Evolutionary conservation across 805 yeast genomes (phyloP).

Genomic region (Zygosaccharomyces gambellarensis): DNA sequence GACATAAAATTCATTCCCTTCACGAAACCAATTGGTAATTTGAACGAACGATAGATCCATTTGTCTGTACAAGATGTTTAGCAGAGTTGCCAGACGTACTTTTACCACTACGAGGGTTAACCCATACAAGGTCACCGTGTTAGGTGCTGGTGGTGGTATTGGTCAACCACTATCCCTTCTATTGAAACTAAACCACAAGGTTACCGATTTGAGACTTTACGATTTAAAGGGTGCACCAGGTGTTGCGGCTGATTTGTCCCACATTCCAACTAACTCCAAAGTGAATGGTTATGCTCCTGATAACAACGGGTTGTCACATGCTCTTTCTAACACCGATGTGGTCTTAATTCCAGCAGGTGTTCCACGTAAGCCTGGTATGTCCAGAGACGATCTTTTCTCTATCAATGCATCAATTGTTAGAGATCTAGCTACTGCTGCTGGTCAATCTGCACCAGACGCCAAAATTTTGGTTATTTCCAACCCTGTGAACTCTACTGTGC

Average conservation of each 20-base stretch:
- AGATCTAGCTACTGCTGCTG: slow-evolving; percentile 82
- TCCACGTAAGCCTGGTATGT: slow-evolving; percentile 98
- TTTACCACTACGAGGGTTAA: slow-evolving; percentile 63
- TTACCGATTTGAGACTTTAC: slow-evolving; percentile 78
- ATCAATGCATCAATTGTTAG: slow-evolving; percentile 94
- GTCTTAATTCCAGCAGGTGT: slow-evolving; percentile 96
- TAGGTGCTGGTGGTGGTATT: slow-evolving; percentile 91
- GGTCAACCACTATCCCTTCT: slow-evolving; percentile 85
- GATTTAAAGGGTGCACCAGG: slow-evolving; percentile 93
- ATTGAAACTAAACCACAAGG: slow-evolving; percentile 82
- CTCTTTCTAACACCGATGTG: slow-evolving; percentile 68
- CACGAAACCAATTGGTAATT: too few species aligned
- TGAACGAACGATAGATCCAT: too few species aligned
- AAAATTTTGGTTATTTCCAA: slow-evolving; percentile 78
- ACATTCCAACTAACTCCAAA: slow-evolving; percentile 85
- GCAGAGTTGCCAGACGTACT: slow-evolving; percentile 53
- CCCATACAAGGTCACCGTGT: slow-evolving; percentile 73
- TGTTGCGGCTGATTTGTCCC: slow-evolving; percentile 94
- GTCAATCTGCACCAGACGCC: slow-evolving; percentile 80
- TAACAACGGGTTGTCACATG: slow-evolving; percentile 60
- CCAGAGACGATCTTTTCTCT: slow-evolving; percentile 94
- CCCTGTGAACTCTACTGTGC: slow-evolving; percentile 97
- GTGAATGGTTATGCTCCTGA: slow-evolving; percentile 88
- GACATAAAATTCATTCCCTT: too few species aligned
- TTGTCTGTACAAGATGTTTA: slow-evolving; percentile 40